phyloP scores from a whole-genome alignment of 1,139 yeast species.

The Debaryomyces singareniensis region DNA sequence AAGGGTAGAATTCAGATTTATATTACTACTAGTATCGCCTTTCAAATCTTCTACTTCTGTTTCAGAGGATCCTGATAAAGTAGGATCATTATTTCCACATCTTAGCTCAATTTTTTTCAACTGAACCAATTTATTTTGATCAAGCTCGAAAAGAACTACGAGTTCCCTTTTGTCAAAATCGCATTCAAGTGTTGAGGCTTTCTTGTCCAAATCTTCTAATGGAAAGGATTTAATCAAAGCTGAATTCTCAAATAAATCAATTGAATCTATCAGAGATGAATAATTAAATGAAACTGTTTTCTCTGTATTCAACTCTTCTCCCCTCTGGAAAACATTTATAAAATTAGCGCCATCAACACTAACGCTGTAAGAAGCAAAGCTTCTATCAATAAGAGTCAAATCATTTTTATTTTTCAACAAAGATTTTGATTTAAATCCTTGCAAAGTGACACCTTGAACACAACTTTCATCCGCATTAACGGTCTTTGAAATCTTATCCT shows the following conservation, averaged over 20 bases:
- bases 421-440: conserved; percentile 56
- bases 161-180: conserved; percentile 28
- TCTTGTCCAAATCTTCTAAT: conserved; percentile 25
- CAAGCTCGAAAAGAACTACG: conserved; percentile 40
- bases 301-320: conserved; percentile 25
- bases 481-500: conserved; percentile 66
- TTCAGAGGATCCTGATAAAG: conserved; percentile 17
- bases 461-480: conserved; percentile 96
- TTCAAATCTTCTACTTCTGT: conserved; percentile 7
- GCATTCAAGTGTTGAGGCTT: conserved; percentile 37
- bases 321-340: conserved; percentile 35
- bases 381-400: conserved; percentile 54
- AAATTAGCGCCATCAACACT: conserved; percentile 23
- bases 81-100: conserved; percentile 31
- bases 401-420: conserved; percentile 54
- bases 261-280: conserved; percentile 20
- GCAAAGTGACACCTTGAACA: conserved; percentile 79
- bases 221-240: conserved; percentile 34
- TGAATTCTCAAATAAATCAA: conserved; percentile 54
- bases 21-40: conserved; percentile 6
- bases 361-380: conserved; percentile 36
- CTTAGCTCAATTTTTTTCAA: conserved; percentile 35
- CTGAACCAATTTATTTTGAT: conserved; percentile 45
- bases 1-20: background rate
- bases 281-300: conserved; percentile 28